phyloP scores from a whole-genome alignment of 345 rosid species.

The Citropsis articulata region DNA sequence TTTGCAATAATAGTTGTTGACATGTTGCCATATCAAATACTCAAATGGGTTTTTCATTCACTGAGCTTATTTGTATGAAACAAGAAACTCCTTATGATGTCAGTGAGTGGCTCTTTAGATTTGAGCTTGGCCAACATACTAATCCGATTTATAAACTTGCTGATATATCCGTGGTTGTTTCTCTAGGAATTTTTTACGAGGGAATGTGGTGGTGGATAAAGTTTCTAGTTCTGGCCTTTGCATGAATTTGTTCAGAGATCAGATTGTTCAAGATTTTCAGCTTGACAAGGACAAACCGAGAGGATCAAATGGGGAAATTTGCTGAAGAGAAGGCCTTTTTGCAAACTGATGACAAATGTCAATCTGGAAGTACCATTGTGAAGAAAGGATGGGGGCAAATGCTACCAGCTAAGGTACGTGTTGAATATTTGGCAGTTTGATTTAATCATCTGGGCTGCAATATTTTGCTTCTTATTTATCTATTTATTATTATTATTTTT shows the following conservation, averaged over 20 bases:
- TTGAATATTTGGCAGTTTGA: neutral
- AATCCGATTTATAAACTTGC: neutral
- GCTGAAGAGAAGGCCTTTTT: conserved; percentile 13
- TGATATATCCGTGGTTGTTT: neutral
- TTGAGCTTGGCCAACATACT: neutral
- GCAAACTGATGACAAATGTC: conserved; percentile 1
- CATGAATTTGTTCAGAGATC: neutral
- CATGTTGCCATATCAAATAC: neutral
- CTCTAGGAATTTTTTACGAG: neutral
- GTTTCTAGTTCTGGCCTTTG: neutral
- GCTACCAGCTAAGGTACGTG: conserved; percentile 14
- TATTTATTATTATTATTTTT: too few species aligned
- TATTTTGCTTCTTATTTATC: neutral
- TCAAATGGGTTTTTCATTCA: neutral
- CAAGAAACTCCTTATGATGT: neutral
- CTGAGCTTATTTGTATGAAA: neutral
- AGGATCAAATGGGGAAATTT: conserved; percentile 22
- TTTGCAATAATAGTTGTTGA: neutral
- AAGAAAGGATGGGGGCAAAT: conserved; percentile 9
- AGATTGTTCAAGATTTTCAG: conserved; percentile 1
- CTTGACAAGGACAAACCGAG: conserved; percentile 7
- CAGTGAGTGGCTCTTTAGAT: neutral
- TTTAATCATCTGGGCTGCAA: neutral
- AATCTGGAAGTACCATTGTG: conserved; percentile 7
- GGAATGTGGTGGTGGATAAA: conserved; percentile 1